Evolutionary conservation across 2,329 filamentous ascomycete species (phyloP).

Genomic region (Hirsutella thompsonii): DNA sequence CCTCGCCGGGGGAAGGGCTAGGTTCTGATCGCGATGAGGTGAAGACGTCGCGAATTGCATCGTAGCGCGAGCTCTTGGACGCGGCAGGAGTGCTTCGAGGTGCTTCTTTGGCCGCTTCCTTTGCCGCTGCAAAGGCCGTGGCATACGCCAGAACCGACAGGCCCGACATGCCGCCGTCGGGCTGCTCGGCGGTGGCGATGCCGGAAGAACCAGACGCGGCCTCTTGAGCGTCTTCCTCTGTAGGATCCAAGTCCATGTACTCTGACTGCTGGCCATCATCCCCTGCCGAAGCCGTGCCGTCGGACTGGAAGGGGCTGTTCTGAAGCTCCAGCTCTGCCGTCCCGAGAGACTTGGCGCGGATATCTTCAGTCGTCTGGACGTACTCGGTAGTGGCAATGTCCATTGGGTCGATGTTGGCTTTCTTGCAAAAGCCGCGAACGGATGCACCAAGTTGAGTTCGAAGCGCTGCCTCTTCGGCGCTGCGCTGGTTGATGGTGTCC

Average conservation of each 20-base stretch:
- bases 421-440: slow-evolving; percentile 24
- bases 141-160: slow-evolving; percentile 19
- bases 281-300: slow-evolving; percentile 13
- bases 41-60: slow-evolving; percentile 29
- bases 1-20: slow-evolving; percentile 11
- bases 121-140: slow-evolving; percentile 16
- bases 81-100: slow-evolving; percentile 12
- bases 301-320: slow-evolving; percentile 12
- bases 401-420: slow-evolving; percentile 16
- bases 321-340: slow-evolving; percentile 21
- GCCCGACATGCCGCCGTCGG: slow-evolving; percentile 11
- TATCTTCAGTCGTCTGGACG: slow-evolving; percentile 17
- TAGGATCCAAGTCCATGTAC: slow-evolving; percentile 3
- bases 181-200: background rate
- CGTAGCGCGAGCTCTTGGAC: slow-evolving; percentile 20
- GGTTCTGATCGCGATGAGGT: slow-evolving; percentile 20
- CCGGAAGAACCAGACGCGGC: slow-evolving; percentile 3
- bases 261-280: slow-evolving; percentile 8
- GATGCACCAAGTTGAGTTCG: slow-evolving; percentile 20
- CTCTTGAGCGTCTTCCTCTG: slow-evolving; percentile 12
- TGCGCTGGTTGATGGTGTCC: slow-evolving; percentile 19
- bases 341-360: slow-evolving; percentile 21
- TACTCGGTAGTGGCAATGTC: slow-evolving; percentile 21
- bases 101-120: slow-evolving; percentile 14
- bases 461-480: slow-evolving; percentile 19